Conservation (phyloP, 2,329 filamentous ascomycete species). For the Arthrobotrys sinensis region DNA sequence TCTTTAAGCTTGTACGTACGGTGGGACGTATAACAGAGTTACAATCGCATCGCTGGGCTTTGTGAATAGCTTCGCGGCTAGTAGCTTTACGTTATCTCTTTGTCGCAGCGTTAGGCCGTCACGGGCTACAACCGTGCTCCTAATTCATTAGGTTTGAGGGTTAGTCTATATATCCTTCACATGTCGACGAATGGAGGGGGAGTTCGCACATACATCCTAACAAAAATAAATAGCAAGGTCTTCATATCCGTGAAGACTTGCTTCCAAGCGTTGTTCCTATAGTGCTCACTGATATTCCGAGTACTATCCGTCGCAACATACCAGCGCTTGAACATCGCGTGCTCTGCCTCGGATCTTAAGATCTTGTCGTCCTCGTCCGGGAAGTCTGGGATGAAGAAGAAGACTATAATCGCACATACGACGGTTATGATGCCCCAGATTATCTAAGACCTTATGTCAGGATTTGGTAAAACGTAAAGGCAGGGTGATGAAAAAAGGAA, state of each 20-base stretch:
- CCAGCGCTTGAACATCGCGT: slow-evolving; percentile 14
- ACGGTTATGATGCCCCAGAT: slow-evolving; percentile 38
- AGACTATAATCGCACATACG: background rate
- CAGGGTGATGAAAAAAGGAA: background rate
- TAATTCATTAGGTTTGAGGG: background rate
- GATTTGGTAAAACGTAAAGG: background rate
- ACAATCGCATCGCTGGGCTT: background rate
- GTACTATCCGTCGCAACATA: slow-evolving; percentile 41
- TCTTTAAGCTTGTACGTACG: slow-evolving; percentile 8
- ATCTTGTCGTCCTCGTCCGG: slow-evolving; percentile 29
- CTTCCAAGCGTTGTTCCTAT: slow-evolving; percentile 30
- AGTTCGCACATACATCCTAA: slow-evolving; percentile 18
- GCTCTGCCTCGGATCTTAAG: background rate
- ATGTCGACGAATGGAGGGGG: background rate
- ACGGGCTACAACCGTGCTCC: slow-evolving; percentile 17
- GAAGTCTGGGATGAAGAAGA: slow-evolving; percentile 37
- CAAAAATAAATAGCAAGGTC: slow-evolving; percentile 25
- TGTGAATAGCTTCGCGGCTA: background rate
- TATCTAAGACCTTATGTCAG: slow-evolving; percentile 9
- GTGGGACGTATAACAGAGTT: slow-evolving; percentile 22
- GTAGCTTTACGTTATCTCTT: background rate
- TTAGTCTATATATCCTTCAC: background rate
- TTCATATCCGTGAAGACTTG: slow-evolving; percentile 42
- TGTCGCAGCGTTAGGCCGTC: slow-evolving; percentile 13
- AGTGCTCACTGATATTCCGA: slow-evolving; percentile 37